These are phyloP conservation scores for Ophiostoma novo-ulmi DNA, from an alignment of 2,329 filamentous ascomycete species.

Conservation along the genomic window DNA sequence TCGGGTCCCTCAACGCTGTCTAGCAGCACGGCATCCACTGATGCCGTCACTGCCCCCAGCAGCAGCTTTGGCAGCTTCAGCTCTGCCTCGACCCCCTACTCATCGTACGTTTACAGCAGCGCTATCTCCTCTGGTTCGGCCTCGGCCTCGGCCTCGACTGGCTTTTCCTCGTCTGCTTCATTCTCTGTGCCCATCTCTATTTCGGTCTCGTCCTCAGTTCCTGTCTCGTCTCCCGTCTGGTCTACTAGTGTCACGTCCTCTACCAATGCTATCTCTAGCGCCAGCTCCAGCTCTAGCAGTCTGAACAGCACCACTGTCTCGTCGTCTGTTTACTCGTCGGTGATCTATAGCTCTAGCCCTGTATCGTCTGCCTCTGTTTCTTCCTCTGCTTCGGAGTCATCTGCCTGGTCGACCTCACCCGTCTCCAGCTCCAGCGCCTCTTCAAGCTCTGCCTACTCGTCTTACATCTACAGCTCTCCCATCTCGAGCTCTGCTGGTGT, in stretches of 20 bases:
- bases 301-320: background rate
- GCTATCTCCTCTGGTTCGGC: background rate
- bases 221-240: background rate
- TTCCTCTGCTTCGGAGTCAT: background rate
- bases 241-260: background rate
- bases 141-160: background rate
- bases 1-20: background rate
- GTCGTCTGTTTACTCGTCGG: slow-evolving; percentile 5
- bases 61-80: background rate
- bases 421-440: background rate
- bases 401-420: background rate
- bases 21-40: background rate
- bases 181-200: background rate
- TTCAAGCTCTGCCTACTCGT: background rate
- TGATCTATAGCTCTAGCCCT: background rate
- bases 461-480: background rate
- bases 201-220: background rate
- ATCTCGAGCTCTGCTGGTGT: background rate
- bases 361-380: background rate
- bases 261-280: background rate
- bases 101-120: slow-evolving; percentile 10
- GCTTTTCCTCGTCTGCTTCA: background rate
- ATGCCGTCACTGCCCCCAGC: background rate
- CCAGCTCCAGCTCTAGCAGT: background rate
- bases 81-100: slow-evolving; percentile 8